A percentile compares a stretch with the other conserved stretches of the same genome.
These are phyloP conservation scores for Fimicolochytrium jonesii DNA, from an alignment of 192 early-diverging fungal species.

Conservation along the genomic window DNA sequence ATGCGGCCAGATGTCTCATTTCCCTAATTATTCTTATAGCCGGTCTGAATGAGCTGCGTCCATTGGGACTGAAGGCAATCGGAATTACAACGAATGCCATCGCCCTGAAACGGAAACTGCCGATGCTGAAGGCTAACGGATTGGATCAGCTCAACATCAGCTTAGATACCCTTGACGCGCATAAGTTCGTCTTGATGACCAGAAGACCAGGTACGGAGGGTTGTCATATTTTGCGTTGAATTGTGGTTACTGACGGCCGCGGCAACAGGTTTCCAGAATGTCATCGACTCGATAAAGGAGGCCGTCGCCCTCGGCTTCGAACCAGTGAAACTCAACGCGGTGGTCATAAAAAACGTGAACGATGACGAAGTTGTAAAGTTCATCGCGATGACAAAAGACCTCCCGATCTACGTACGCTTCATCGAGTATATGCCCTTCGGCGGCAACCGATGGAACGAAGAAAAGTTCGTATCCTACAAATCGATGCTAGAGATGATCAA, in stretches of 20 bases:
- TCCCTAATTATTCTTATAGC: conserved; percentile 32
- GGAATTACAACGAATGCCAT: conserved; percentile 96
- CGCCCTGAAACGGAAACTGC: conserved; percentile 80
- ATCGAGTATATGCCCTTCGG: conserved; percentile 99
- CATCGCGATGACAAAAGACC: conserved; percentile 77
- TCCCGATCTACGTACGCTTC: conserved; percentile 77
- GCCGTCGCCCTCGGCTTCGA: conserved; percentile 62
- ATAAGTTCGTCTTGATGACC: conserved; percentile 87
- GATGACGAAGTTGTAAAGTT: conserved; percentile 78
- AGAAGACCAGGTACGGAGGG: conserved; percentile 61
- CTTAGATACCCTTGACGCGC: conserved; percentile 83
- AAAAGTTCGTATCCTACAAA: conserved; percentile 80
- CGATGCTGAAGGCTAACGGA: conserved; percentile 62
- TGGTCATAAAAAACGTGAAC: conserved; percentile 85
- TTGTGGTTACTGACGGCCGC: too few relatives aligned
- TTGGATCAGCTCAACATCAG: conserved; percentile 88
- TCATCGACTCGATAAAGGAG: conserved; percentile 70
- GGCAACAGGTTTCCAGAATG: conserved; percentile 62
- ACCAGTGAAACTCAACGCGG: conserved; percentile 89
- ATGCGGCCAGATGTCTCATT: too few relatives aligned
- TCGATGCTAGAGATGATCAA: conserved; percentile 65
- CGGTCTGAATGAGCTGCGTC: conserved; percentile 68
- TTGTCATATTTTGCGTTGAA: neutral
- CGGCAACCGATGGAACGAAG: conserved; percentile 82
- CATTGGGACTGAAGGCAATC: conserved; percentile 70